A percentile compares a stretch with the other conserved stretches of the same genome.
These are phyloP conservation scores for Oenanthe javanica DNA, from an alignment of 140 eudicot genomes.

Conservation along the genomic window DNA sequence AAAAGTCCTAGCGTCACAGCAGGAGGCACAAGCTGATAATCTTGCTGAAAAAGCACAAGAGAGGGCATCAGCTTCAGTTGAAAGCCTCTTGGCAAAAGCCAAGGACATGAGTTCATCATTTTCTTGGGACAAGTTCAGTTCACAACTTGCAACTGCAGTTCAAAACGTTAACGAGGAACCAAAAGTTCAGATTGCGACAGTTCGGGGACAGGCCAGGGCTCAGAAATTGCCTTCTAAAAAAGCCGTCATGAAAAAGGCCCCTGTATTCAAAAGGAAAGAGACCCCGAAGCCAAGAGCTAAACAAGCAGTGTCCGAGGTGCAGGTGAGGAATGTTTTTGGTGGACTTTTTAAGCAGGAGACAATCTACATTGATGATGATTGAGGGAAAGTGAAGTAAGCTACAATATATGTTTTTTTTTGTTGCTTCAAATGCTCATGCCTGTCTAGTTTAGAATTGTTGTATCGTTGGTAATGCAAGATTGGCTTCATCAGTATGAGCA, in stretches of 20 bases:
- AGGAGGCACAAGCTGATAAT: constrained; percentile 35
- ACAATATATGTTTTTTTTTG: neutral
- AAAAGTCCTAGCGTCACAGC: constrained; percentile 25
- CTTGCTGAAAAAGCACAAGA: constrained; percentile 50
- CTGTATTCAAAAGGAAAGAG: neutral
- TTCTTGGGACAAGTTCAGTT: constrained; percentile 68
- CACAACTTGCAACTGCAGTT: constrained; percentile 66
- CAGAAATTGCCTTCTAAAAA: constrained; percentile 51
- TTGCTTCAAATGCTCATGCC: constrained; percentile 2
- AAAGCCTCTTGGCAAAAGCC: constrained; percentile 46
- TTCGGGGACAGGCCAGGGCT: constrained; percentile 94
- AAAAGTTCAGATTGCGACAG: constrained; percentile 74
- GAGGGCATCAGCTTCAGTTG: constrained; percentile 57
- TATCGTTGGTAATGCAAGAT: constrained; percentile 24
- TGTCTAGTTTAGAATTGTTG: constrained; percentile 11
- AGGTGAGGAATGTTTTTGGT: constrained; percentile 76
- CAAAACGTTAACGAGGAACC: constrained; percentile 44
- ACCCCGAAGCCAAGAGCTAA: constrained; percentile 32
- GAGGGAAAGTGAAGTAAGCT: neutral
- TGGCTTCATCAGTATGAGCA: constrained; percentile 27
- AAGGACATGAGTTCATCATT: constrained; percentile 48
- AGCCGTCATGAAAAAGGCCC: constrained; percentile 53
- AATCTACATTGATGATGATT: constrained; percentile 78
- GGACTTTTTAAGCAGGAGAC: constrained; percentile 94
- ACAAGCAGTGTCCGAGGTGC: constrained; percentile 39